Evolutionary conservation across 2,329 filamentous ascomycete species (phyloP), one percentile per base, ranked within the genome.

Genomic region (Exophiala mesophila): DNA sequence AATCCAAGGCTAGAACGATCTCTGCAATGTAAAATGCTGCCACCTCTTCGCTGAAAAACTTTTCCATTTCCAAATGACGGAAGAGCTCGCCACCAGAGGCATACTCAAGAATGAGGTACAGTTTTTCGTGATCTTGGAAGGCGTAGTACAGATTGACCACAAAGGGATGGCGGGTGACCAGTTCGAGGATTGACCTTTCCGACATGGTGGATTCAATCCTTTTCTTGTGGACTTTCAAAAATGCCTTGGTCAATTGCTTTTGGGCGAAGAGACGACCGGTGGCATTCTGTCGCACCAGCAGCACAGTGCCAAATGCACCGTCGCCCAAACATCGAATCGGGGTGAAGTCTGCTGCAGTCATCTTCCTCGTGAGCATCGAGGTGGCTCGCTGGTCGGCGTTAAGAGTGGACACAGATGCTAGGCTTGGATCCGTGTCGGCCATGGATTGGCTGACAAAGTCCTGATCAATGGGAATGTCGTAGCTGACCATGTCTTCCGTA

Each of bases 1-100:
- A 89, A 26, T 90, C 87, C 34, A 98, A 77, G 20, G 92, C 94
- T 17, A 98, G 78, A 3, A 95, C 81, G 81, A 98, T 94, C 68
- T 98, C 89, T 0, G 88, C 94, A 86, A 97, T 94, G 74, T 98
- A 98, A 65, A 97, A 98, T 1, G 89, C 87, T 0, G 90, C 85
- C 2, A 84, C 84, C 12, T 85, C 76, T 66, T 97, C 90, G 10
- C 84, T 76, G 55, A 98, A 97, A 86, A 97, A 97, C 63, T 88
- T 86, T 63, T 97, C 89, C 53, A 88, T 84, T 45, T 82, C 87
- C 18, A 98, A 75, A 59, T 97, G 90, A n/a, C 86, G 88, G 63
- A 98, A 98, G 4, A 98, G 75, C 66, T 98, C 94, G 43, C 94
- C 92, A 26, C 94, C 94, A 63, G 95, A 87, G 4, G 92, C 92